These are phyloP conservation scores for Ustilago nuda DNA, from an alignment of 1,284 basidiomycete species.

Conservation along the genomic window DNA sequence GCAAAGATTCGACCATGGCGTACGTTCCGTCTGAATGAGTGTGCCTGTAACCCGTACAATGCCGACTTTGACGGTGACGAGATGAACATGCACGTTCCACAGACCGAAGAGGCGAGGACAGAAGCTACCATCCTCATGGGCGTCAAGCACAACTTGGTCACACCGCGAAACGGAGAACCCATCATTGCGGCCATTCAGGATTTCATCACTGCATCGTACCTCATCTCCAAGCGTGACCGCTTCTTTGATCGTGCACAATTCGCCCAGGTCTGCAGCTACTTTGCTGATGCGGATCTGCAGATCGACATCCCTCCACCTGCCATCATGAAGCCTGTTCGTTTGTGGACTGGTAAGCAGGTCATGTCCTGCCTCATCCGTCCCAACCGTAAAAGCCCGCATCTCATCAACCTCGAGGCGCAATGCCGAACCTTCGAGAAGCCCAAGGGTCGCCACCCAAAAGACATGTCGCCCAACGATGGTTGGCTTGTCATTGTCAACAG, in stretches of 20 bases:
- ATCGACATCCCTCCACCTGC: slow-evolving; percentile 96
- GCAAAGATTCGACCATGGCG: slow-evolving; percentile 96
- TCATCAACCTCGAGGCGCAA: slow-evolving; percentile 94
- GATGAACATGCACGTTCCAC: slow-evolving; percentile 98
- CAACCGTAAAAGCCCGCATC: slow-evolving; percentile 79
- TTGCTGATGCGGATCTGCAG: slow-evolving; percentile 88
- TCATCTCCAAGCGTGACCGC: slow-evolving; percentile 90
- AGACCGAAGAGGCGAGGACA: slow-evolving; percentile 97
- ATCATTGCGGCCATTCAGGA: slow-evolving; percentile 69
- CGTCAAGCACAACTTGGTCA: slow-evolving; percentile 96
- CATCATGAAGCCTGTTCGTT: slow-evolving; percentile 88
- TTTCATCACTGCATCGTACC: slow-evolving; percentile 78
- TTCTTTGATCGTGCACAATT: slow-evolving; percentile 96
- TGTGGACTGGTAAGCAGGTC: slow-evolving; percentile 99
- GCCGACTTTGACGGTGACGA: slow-evolving; percentile 99
- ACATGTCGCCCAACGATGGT: slow-evolving; percentile 96
- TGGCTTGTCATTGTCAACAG: slow-evolving; percentile 98
- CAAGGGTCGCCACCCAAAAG: slow-evolving; percentile 74
- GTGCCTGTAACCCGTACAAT: slow-evolving; percentile 99
- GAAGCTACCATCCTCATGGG: slow-evolving; percentile 98
- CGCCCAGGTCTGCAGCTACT: slow-evolving; percentile 94
- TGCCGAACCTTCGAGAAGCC: slow-evolving; percentile 94
- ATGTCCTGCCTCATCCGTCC: slow-evolving; percentile 97
- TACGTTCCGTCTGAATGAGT: slow-evolving; percentile 97
- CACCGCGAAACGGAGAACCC: slow-evolving; percentile 66